Base-by-base conservation (phyloP, 164 flowering plant genomes). In the Sedum album region DNA sequence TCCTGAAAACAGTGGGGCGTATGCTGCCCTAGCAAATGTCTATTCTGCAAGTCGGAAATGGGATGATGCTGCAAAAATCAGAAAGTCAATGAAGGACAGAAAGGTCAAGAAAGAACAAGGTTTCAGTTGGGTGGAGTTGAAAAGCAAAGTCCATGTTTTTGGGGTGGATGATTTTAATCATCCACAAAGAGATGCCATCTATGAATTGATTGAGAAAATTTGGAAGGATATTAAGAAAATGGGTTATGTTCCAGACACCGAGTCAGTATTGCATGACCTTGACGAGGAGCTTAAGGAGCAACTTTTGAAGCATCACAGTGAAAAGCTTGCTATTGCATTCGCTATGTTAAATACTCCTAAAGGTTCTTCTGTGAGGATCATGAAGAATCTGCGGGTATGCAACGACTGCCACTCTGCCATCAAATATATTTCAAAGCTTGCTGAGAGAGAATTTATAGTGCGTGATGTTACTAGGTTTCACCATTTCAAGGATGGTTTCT, bases 381-480 rank as follows among this genome's bases (percentile, higher is more conserved):
- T 93, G 88, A 93, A 93, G 79, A 93, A 93, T 73, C 85, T 89
- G 18, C 77, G 98, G 74, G 93, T 87, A 25, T 93, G 98, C 74
- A 85, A 81, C 70, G 98, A 44, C 48, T 44, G 48, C 48, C 48
- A 90, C 65, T 77, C 87, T 42, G 93, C 96, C 48, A 90, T 93
- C 51, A 93, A 88, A 57, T 88, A 68, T 68, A 87, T 93, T 48
- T 82, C 96, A 35, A 90, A 82, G 75, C 80, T 86, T 67, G 88
- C 74, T 7, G 78, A 75, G 20, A 83, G 96, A 72, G 96, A 93
- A 73, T 90, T 93, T 41, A 75, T 90, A 41, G 82, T 93, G 30
- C 82, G 96, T 72, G 98, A 93, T 76, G 83, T 87, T 18, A 44
- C 48, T 0, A 44, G 48, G 48, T 44, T 44, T 44, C 48, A 93